Conservation (phyloP, 495 filamentous ascomycete genomes). For the Daldinia decipiens region DNA sequence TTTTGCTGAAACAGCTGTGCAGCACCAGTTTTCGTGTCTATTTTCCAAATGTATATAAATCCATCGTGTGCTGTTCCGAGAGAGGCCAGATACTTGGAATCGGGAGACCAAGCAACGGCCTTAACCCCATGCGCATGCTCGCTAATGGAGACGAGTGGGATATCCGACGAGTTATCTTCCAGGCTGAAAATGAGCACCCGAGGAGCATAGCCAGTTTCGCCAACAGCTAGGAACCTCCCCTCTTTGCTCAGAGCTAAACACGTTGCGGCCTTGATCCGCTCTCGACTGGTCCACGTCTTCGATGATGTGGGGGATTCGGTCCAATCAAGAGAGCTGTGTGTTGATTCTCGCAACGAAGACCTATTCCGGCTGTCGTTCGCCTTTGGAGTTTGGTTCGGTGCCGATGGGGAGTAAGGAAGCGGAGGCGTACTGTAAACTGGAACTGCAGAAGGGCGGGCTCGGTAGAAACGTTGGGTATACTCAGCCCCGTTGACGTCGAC, state of each 20-base stretch:
- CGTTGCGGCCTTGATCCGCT: conserved; percentile 95
- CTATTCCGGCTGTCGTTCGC: conserved; percentile 71
- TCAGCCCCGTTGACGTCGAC: conserved; percentile 79
- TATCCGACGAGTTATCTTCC: conserved; percentile 78
- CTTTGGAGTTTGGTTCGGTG: conserved; percentile 71
- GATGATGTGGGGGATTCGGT: conserved; percentile 69
- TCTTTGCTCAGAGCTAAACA: conserved; percentile 91
- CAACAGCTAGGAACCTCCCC: conserved; percentile 88
- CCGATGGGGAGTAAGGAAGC: conserved; percentile 51
- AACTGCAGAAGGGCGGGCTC: conserved; percentile 81
- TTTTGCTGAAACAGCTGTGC: conserved; percentile 90
- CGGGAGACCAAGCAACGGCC: conserved; percentile 86
- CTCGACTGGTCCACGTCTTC: conserved; percentile 84
- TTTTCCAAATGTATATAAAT: conserved; percentile 90
- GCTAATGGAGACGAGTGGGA: conserved; percentile 82
- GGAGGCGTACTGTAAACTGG: conserved; percentile 65
- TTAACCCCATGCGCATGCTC: conserved; percentile 93
- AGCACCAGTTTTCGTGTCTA: conserved; percentile 84
- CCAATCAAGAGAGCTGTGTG: conserved; percentile 58
- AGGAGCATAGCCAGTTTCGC: conserved; percentile 95
- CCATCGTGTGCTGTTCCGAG: conserved; percentile 91
- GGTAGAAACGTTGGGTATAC: conserved; percentile 86
- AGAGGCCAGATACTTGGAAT: conserved; percentile 87
- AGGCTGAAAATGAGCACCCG: conserved; percentile 90
- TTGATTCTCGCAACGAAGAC: conserved; percentile 66